Evolutionary conservation across 306 rosid species (phyloP), one percentile per base, ranked within the genome.

Genomic region (Canavalia gladiata): DNA sequence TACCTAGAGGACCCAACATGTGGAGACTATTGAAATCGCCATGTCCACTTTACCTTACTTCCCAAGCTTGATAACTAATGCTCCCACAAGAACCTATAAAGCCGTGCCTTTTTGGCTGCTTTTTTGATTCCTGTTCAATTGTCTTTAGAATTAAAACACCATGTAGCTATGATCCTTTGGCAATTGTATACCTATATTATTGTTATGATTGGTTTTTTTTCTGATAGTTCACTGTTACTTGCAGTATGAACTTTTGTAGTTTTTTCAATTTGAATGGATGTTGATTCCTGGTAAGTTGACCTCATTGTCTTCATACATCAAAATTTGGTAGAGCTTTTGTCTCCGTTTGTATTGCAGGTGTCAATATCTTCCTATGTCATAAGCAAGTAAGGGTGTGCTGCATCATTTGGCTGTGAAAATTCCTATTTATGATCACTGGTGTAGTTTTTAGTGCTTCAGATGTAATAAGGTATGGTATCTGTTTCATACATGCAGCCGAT

Each of bases 1-100:
- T 85, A 86, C 92, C 87, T 88, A 91, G 90, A 80, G 86, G 90
- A 90, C 96, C 90, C 86, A 90, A 88, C 86, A 86, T 78, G 87
- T 81, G 94, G 84, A 88, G 94, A 89, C 83, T 81, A 79, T 70
- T 79, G 84, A 88, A 84, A 87, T 66, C 87, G 83, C 84, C 90
- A 74, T 84, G 91, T 88, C 90, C 90, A 81, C 64, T 83, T 84
- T 80, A 87, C 95, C 95, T 89, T 91, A 86, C 68, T 86, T 88
- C 85, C 95, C 94, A 87, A 88, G 94, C 95, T 92, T 84, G 67
- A 79, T 83, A 83, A 85, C 88, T 86, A 84, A 76, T 83, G 88
- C 85, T 89, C 88, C 97, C 90, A 33, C 73, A 87, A 86, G 90
- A 93, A 85, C 95, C 97, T 84, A 79, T 79, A 81, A 72, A 86